Conservation (phyloP, 2,329 filamentous ascomycete species). For the Stemphylium lycopersici region DNA sequence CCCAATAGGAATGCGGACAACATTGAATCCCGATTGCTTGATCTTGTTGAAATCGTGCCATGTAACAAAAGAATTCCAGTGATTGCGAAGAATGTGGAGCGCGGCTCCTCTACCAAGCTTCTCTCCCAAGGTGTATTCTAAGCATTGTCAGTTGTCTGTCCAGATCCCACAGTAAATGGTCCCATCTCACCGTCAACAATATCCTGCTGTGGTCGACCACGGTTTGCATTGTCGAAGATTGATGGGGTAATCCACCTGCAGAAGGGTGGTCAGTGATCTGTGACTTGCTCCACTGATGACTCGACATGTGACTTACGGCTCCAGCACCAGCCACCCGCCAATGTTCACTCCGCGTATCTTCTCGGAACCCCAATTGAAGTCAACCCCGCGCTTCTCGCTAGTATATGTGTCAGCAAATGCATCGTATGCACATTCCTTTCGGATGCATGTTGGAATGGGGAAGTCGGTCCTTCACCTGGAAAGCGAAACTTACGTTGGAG, state of each 20-base stretch:
- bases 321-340: conserved; percentile 58
- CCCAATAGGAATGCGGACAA: conserved; percentile 64
- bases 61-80: conserved; percentile 60
- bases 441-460: conserved; percentile 1
- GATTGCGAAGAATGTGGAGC: conserved; percentile 52
- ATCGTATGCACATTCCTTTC: not conserved
- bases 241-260: conserved; percentile 63
- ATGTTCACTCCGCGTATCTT: conserved; percentile 60
- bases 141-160: not conserved
- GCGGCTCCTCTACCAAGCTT: conserved; percentile 56
- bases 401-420: conserved; percentile 17
- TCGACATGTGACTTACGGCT: conserved; percentile 42
- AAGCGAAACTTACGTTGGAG: conserved; percentile 39
- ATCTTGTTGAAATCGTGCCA: conserved; percentile 64
- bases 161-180: not conserved
- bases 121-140: conserved; percentile 58
- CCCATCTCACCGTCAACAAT: conserved; percentile 49
- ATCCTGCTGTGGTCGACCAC: conserved; percentile 31
- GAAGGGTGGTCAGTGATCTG: not conserved
- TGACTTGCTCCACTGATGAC: no score
- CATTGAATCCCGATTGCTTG: conserved; percentile 62
- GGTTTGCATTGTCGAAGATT: conserved; percentile 52
- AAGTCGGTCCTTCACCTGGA: conserved; percentile 1
- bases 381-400: conserved; percentile 44
- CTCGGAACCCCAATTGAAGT: conserved; percentile 57